These are phyloP conservation scores for Achaetomium macrosporum DNA, from an alignment of 2,329 filamentous ascomycete species.

Conservation along the genomic window DNA sequence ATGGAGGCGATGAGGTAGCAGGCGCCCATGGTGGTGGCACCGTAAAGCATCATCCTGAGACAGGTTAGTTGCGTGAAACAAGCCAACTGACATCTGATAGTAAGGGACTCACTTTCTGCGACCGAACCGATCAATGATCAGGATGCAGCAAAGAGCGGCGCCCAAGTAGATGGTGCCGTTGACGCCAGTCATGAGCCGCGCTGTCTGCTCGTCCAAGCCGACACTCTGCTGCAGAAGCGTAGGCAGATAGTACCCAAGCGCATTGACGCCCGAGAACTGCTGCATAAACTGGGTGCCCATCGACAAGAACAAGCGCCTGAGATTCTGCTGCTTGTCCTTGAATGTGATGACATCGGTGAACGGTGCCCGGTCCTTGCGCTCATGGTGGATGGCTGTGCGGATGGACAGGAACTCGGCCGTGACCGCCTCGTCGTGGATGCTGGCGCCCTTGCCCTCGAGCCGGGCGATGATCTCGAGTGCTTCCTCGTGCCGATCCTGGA, in stretches of 20 bases:
- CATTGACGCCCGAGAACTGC: conserved; percentile 9
- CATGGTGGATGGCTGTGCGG: conserved; percentile 4
- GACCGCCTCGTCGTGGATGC: conserved; percentile 3
- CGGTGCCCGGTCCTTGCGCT: conserved; percentile 1
- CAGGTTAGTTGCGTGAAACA: not conserved
- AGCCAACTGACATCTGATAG: too few relatives aligned
- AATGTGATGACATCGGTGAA: conserved; percentile 1
- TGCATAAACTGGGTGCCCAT: conserved; percentile 8
- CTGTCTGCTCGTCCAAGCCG: conserved; percentile 6
- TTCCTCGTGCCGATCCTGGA: conserved; percentile 4
- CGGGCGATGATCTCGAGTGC: conserved; percentile 6
- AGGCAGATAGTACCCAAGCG: conserved; percentile 4
- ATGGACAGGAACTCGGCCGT: conserved; percentile 9
- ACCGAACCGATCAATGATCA: conserved; percentile 9
- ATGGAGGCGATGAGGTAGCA: conserved; percentile 6
- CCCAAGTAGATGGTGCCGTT: conserved; percentile 7
- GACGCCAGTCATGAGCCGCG: conserved; percentile 6
- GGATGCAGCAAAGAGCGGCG: conserved; percentile 4
- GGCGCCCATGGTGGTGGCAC: conserved; percentile 4
- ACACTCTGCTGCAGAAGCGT: conserved; percentile 8
- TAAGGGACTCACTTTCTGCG: conserved; percentile 3
- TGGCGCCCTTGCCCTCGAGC: not conserved
- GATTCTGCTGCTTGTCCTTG: conserved; percentile 6
- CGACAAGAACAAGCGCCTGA: conserved; percentile 2
- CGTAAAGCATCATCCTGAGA: conserved; percentile 7